Conservation (phyloP, 2,329 filamentous ascomycete species). For the Ophioceras dolichostomum region DNA sequence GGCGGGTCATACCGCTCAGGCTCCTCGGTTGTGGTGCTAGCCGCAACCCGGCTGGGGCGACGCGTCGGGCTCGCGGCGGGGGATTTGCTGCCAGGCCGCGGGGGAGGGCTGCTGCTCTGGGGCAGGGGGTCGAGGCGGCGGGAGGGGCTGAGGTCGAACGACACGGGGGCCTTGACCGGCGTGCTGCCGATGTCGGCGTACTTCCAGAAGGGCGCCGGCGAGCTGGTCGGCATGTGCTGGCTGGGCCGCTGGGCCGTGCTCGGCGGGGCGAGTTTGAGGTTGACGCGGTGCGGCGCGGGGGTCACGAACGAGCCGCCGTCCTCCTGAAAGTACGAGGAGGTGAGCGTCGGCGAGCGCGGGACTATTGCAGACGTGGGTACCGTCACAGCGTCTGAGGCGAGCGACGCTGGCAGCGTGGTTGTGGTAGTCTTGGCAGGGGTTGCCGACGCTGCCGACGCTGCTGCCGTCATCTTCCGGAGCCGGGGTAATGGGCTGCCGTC, state of each 20-base stretch:
- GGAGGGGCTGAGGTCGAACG: conserved; percentile 47
- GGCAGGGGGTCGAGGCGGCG: conserved; percentile 20
- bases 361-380: too few relatives aligned
- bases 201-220: conserved; percentile 81
- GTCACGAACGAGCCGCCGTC: conserved; percentile 53
- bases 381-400: conserved; percentile 1
- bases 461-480: conserved; percentile 32
- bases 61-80: conserved; percentile 37
- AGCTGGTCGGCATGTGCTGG: conserved; percentile 76
- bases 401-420: conserved; percentile 3
- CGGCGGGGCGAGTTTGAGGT: conserved; percentile 64
- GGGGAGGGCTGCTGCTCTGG: conserved; percentile 48
- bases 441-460: conserved; percentile 6
- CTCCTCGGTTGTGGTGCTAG: too few relatives aligned
- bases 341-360: conserved; percentile 47
- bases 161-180: conserved; percentile 38
- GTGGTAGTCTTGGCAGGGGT: not conserved
- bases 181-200: conserved; percentile 69
- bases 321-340: conserved; percentile 50
- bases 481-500: conserved; percentile 52
- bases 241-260: conserved; percentile 72
- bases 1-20: too few relatives aligned
- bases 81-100: conserved; percentile 30
- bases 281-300: conserved; percentile 59
- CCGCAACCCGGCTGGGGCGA: conserved; percentile 13